A percentile compares a stretch with the other conserved stretches of the same genome.
phyloP scores from a whole-genome alignment of 1,139 yeast species.

The Waltiozyma solani region DNA sequence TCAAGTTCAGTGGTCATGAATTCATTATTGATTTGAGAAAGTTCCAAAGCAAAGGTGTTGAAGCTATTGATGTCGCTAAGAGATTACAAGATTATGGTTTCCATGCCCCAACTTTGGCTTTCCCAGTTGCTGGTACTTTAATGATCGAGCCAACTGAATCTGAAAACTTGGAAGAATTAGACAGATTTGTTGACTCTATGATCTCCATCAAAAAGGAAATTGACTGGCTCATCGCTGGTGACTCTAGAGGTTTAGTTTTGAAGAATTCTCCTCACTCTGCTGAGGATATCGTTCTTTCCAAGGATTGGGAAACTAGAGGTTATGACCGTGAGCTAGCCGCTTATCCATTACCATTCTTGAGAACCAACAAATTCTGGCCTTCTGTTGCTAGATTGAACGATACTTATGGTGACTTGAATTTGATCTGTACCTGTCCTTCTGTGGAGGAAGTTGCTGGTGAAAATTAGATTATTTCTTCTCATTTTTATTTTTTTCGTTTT shows the following conservation, averaged over 20 bases:
- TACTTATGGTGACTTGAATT: constrained; percentile 86
- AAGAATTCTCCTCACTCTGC: constrained; percentile 92
- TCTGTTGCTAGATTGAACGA: constrained; percentile 88
- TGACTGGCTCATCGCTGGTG: constrained; percentile 60
- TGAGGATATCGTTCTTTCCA: constrained; percentile 56
- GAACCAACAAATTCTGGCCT: constrained; percentile 86
- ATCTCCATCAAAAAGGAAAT: constrained; percentile 79
- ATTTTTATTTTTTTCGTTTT: too few relatives aligned
- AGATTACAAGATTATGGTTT: constrained; percentile 96
- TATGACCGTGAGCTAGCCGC: constrained; percentile 93
- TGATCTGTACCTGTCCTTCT: constrained; percentile 87
- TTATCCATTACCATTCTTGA: constrained; percentile 71
- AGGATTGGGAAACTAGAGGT: constrained; percentile 63
- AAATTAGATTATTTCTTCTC: neutral
- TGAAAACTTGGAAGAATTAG: constrained; percentile 79
- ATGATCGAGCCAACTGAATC: constrained; percentile 99
- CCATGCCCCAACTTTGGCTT: constrained; percentile 98
- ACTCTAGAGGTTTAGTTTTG: constrained; percentile 58
- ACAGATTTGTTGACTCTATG: constrained; percentile 83
- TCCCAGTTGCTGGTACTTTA: constrained; percentile 95
- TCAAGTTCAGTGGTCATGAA: constrained; percentile 91
- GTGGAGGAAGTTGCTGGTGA: constrained; percentile 36
- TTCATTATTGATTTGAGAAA: constrained; percentile 87
- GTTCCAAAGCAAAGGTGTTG: constrained; percentile 72
- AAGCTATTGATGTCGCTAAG: constrained; percentile 94